These are phyloP conservation scores for Aspergillus steynii DNA, from an alignment of 495 filamentous ascomycete species.

Conservation along the genomic window DNA sequence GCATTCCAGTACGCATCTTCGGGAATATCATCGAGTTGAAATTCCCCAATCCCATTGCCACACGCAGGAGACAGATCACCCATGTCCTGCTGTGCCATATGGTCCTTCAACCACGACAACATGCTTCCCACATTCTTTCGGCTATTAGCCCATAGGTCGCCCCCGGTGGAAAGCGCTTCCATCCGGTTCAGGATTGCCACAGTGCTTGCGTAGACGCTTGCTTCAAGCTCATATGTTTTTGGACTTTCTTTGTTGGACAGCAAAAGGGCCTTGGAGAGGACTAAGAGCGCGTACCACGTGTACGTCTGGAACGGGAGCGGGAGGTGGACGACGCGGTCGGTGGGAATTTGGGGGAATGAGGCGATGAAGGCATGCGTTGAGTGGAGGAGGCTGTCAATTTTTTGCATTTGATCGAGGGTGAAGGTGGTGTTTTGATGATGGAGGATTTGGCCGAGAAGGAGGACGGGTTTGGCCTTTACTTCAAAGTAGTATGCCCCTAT, in stretches of 20 bases:
- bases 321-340: not conserved
- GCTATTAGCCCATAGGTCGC: constrained; percentile 11
- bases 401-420: not conserved
- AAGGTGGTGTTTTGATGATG: constrained; percentile 3
- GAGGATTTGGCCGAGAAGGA: constrained; percentile 12
- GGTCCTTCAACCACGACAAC: constrained; percentile 12
- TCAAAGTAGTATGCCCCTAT: constrained; percentile 3
- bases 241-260: constrained; percentile 1
- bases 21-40: not conserved
- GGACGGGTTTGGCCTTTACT: not conserved
- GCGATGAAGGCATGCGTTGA: not conserved
- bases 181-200: constrained; percentile 4
- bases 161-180: not conserved
- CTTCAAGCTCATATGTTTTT: not conserved
- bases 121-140: constrained; percentile 3
- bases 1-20: constrained; percentile 1
- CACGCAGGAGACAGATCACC: not conserved
- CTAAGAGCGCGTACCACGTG: constrained; percentile 12
- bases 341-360: not conserved
- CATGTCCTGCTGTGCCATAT: not conserved
- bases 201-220: not conserved
- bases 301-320: constrained; percentile 1
- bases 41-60: not conserved
- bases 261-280: constrained; percentile 8
- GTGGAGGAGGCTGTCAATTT: not conserved